A percentile compares a stretch with the other conserved stretches of the same genome.
Conservation (phyloP, 805 yeast genomes). For the Barnettozyma salicaria region DNA sequence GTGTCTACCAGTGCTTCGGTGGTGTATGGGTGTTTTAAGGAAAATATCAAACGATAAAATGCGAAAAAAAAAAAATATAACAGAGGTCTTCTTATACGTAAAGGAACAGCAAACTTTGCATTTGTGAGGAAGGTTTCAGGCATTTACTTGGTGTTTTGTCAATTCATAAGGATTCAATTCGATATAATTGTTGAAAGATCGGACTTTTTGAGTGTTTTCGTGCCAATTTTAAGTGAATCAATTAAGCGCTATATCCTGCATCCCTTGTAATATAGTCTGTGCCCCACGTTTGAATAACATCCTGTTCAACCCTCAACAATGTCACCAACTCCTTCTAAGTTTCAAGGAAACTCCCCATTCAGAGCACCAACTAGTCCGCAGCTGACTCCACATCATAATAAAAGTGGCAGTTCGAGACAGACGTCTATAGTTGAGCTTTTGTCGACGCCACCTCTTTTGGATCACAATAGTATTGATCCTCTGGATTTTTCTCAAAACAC, state of each 20-base stretch:
- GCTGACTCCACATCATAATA: conserved; percentile 26
- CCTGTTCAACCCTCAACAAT: conserved; percentile 6
- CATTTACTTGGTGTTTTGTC: too few relatives aligned
- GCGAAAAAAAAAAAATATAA: too few relatives aligned
- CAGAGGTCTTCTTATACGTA: too few relatives aligned
- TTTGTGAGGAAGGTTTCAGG: too few relatives aligned
- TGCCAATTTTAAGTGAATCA: background rate
- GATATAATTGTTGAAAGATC: too few relatives aligned
- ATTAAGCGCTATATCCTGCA: background rate
- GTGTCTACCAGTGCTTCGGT: too few relatives aligned
- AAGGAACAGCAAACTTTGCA: too few relatives aligned
- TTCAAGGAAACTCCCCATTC: conserved; percentile 28
- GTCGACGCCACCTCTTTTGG: conserved; percentile 70
- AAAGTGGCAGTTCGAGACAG: conserved; percentile 41
- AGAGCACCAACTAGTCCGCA: conserved; percentile 26
- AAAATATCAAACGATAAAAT: too few relatives aligned
- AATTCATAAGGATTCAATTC: too few relatives aligned
- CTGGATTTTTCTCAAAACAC: conserved; percentile 11
- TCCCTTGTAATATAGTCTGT: background rate
- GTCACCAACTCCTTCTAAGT: conserved; percentile 27
- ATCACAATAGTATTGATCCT: conserved; percentile 7
- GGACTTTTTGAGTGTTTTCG: too few relatives aligned
- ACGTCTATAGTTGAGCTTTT: conserved; percentile 71
- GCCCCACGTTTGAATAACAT: conserved; percentile 12
- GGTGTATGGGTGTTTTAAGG: too few relatives aligned